Evolutionary conservation across 768 basidiomycete genomes (phyloP), one percentile per base, ranked within the genome.

Genomic region (Amanita exitialis): DNA sequence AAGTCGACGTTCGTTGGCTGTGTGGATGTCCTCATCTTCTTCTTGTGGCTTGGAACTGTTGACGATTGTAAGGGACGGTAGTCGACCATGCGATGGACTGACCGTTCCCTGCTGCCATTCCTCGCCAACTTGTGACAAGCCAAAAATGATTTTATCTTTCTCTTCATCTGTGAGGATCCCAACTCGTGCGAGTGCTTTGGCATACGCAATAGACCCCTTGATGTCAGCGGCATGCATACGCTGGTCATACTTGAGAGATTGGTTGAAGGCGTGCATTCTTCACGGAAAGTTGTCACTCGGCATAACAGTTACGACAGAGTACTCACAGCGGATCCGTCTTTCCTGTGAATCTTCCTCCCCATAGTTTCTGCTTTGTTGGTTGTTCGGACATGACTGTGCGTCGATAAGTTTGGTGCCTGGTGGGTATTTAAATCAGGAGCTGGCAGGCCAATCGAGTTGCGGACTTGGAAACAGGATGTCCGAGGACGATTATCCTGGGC

Each of bases 11-110:
- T 99, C 96, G 61, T 98, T 99, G 49, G 96, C 96, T 10, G 96
- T 99, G 65, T 98, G 95, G 53, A 99, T 98, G 62, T 99, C 96
- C 61, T 99, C 96, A 59, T 99, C 96, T 58, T 95, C 92, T n/a
- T 80, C 72, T 54, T 84, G 73, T 27, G 82, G n/a, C 68, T 51
- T 70, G 63, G 62, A 99, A 99, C 87, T 94, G 59, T 12, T 28
- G 34, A 38, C 36, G 32, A 9, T 20, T 35, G n/a, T 44, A 28
- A 53, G 27, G 54, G 21, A 20, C 23, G 45, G 30, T 18, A 32
- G 23, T 47, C 36, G n/a, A 35, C 38, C 35, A 43, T 32, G 47
- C 49, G 28, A 44, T 28, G 46, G n/a, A 66, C 79, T 51, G 59
- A 91, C 92, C 61, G 72, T 71, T 42, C 88, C 86, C 15, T 72